Base-by-base conservation (phyloP, 2,329 filamentous ascomycete species). In the Periconia macrospinosa region DNA sequence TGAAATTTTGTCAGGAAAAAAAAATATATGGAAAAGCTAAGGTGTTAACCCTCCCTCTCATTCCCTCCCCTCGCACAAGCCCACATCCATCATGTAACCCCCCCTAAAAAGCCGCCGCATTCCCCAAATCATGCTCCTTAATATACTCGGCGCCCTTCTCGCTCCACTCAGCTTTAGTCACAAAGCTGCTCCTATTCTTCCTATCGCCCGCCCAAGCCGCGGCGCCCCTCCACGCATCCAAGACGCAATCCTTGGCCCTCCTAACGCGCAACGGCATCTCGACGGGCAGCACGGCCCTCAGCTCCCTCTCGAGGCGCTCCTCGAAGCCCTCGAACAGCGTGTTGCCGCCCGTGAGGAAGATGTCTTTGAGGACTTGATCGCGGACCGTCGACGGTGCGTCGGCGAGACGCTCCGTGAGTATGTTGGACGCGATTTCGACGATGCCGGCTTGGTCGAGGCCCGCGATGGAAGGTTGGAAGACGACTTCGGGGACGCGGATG, bases 61-160 rank as follows among this genome's bases (percentile, higher is more conserved):
- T 37, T 6, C 33, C 33, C 33, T n/a, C 33, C 33, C 5, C 33
- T 13, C 33, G 5, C 11, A 3, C 11, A 33, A 33, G 3, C 33
- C 33, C 33, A 37, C n/a, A 5, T 42, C 17, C 17, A 11, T n/a
- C n/a, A n/a, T n/a, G n/a, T n/a, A n/a, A n/a, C n/a, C n/a, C n/a
- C n/a, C 23, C 43, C 27, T 45, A 57, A 35, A 54, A 57, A 14
- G 56, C 52, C 30, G 54, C 18, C 2, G 74, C 72, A 69, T 79
- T 79, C 9, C 76, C 76, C 56, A 74, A 57, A 52, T 72, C 70
- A 62, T 79, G 77, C 66, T 79, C 92, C 85, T 96, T 96, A 72
- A 97, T 83, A 78, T 97, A 97, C 65, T 97, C 93, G 19, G 86
- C 81, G 1, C 94, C 94, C 80, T 96, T 97, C 79, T 99, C 94